Percentiles rank a stretch among this genome's conserved stretches.
These are phyloP conservation scores for Karstenula rhodostoma DNA, from an alignment of 2,329 filamentous ascomycete genomes.

Conservation along the genomic window DNA sequence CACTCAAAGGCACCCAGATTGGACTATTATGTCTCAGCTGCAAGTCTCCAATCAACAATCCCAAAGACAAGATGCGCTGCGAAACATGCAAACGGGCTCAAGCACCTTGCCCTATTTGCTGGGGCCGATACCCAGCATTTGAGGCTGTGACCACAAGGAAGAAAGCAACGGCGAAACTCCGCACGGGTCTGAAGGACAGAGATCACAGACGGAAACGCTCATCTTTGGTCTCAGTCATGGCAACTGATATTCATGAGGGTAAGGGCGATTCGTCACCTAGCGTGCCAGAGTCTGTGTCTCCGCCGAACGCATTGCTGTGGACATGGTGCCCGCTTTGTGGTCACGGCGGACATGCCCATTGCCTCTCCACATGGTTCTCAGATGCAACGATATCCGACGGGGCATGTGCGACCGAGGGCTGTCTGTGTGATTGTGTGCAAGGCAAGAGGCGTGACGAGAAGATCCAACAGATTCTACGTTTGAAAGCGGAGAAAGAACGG, in stretches of 20 bases:
- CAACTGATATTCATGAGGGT: conserved; percentile 20
- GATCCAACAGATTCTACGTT: conserved; percentile 36
- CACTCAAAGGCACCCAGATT: conserved; percentile 62
- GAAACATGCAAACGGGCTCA: conserved; percentile 57
- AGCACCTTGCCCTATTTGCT: conserved; percentile 56
- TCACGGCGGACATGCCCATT: conserved; percentile 67
- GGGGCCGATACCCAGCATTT: conserved; percentile 53
- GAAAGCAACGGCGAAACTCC: conserved; percentile 36
- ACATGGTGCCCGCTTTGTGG: conserved; percentile 68
- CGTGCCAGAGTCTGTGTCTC: conserved; percentile 31
- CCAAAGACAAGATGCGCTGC: conserved; percentile 60
- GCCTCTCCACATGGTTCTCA: conserved; percentile 64
- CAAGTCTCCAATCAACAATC: conserved; percentile 63
- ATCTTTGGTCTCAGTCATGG: conserved; percentile 29
- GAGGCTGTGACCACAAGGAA: conserved; percentile 43
- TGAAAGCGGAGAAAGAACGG: conserved; percentile 46
- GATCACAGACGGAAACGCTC: conserved; percentile 39
- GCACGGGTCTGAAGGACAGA: conserved; percentile 30
- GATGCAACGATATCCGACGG: conserved; percentile 58
- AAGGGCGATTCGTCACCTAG: conserved; percentile 31
- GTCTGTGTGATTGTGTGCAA: conserved; percentile 66
- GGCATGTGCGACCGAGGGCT: conserved; percentile 66
- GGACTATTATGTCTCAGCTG: conserved; percentile 65
- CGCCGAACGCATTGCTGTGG: conserved; percentile 54
- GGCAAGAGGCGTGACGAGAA: conserved; percentile 52